Evolutionary conservation across 495 filamentous ascomycete genomes (phyloP).

Genomic region (Darksidea phi): DNA sequence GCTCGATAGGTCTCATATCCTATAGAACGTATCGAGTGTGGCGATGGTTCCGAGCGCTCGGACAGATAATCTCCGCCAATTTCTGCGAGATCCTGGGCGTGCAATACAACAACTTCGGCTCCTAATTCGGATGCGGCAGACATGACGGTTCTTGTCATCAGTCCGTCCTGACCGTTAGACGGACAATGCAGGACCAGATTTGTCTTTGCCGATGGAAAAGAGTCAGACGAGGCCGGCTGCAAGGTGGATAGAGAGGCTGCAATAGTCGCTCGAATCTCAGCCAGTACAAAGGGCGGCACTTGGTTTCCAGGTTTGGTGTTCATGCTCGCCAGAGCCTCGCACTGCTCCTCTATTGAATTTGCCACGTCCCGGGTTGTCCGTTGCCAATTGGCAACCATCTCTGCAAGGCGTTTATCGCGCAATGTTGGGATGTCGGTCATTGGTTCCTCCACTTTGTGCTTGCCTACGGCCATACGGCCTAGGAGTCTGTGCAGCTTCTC

Average conservation of each 20-base stretch:
- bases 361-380: too few relatives aligned
- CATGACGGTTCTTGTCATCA: slow-evolving; percentile 59
- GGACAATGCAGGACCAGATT: slow-evolving; percentile 68
- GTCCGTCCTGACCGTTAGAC: slow-evolving; percentile 54
- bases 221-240: slow-evolving; percentile 8
- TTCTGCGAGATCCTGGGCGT: slow-evolving; percentile 76
- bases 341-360: neutral
- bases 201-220: slow-evolving; percentile 56
- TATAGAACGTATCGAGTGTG: slow-evolving; percentile 39
- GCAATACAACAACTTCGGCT: slow-evolving; percentile 76
- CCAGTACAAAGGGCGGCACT: slow-evolving; percentile 23
- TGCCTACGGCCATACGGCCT: too few relatives aligned
- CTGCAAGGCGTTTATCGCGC: too few relatives aligned
- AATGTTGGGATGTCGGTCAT: too few relatives aligned
- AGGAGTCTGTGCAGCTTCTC: neutral
- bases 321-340: neutral
- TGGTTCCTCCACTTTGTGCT: too few relatives aligned
- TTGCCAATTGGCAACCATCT: too few relatives aligned
- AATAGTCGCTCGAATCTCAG: slow-evolving; percentile 30
- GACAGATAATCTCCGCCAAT: slow-evolving; percentile 71
- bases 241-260: slow-evolving; percentile 20
- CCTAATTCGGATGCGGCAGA: slow-evolving; percentile 57
- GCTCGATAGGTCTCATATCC: slow-evolving; percentile 43
- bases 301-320: slow-evolving; percentile 6
- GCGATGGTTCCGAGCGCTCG: slow-evolving; percentile 50